Evolutionary conservation across 2,329 filamentous ascomycete genomes (phyloP), one percentile per base, ranked within the genome.

Genomic region (Mollisia scopiformis): DNA sequence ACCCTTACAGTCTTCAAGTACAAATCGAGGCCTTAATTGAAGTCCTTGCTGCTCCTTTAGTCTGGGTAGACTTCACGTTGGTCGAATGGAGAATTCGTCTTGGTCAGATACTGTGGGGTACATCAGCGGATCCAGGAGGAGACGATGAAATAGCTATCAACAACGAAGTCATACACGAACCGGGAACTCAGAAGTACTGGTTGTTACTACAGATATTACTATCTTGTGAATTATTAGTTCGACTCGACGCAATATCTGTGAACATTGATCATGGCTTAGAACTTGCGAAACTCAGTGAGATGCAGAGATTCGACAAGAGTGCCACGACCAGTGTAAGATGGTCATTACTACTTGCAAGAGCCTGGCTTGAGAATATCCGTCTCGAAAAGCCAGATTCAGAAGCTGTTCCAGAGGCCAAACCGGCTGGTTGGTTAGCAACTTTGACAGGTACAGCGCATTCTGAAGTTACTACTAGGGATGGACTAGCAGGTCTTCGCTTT

Each of bases 1-100:
- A 88, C 68, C 84, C 83, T 4, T 83, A 85, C 68, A 84, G 88
- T 57, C 77, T 92, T 21, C 82, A 87, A 46, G 86, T 90, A 35
- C 89, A 92, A 71, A 91, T 92, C 58, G 81, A 88, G 66, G 84
- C 86, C 3, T 76, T 92, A 19, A 80, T 92, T 49, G 86, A 86
- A 70, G 83, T 89, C 10, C 79, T 92, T 47, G 84, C 83, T 0
- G 77, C 84, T 7, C 81, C 86, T 57, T 88, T 88, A 58, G 83
- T 90, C 49, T 92, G 89, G 89, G 82, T 89, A 55, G 88, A 92
- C 73, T 89, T 92, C 66, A 89, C 88, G 21, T 81, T 87, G 31
- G 86, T 92, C 6, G 89, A 92, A 71, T 92, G 88, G 88, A 83
- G 89, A 37, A 88, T 92, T 60, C 81, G 88, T 13, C 78, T 92